Evolutionary conservation across 176 grass and related monocot species (phyloP).

Genomic region (Aegilops longissima): DNA sequence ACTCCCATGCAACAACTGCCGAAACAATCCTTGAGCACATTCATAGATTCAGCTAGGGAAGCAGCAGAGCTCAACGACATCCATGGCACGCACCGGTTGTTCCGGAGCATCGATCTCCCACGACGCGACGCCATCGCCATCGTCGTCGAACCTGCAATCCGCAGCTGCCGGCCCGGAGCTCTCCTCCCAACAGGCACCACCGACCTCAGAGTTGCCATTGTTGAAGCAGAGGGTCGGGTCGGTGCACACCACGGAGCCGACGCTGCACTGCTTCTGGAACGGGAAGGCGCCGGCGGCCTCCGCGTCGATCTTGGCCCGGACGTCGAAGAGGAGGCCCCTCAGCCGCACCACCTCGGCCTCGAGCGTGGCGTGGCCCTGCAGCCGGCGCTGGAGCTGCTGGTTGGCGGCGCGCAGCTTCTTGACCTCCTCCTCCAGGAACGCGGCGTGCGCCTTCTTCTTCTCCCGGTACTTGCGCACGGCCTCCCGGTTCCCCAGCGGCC

Average conservation of each 20-base stretch:
- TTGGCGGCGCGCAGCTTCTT: constrained; percentile 66
- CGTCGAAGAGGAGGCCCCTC: constrained; percentile 71
- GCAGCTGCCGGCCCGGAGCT: constrained; percentile 17
- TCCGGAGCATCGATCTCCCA: constrained; percentile 27
- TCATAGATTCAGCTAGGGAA: constrained; percentile 36
- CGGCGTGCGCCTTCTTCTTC: constrained; percentile 95
- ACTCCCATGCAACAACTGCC: not conserved
- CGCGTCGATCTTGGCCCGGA: constrained; percentile 70
- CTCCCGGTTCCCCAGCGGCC: constrained; percentile 64
- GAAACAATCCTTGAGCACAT: not conserved
- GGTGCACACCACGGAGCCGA: constrained; percentile 34
- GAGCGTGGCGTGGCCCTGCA: constrained; percentile 63
- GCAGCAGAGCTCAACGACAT: constrained; percentile 34
- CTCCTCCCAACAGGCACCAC: constrained; percentile 36
- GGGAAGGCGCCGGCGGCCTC: constrained; percentile 57
- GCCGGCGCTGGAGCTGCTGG: constrained; percentile 54
- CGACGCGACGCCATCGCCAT: not conserved
- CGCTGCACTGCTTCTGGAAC: constrained; percentile 50
- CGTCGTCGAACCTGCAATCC: constrained; percentile 11
- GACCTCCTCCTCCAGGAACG: constrained; percentile 86
- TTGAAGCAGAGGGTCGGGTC: constrained; percentile 34
- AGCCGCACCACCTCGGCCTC: constrained; percentile 76
- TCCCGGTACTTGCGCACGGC: constrained; percentile 95
- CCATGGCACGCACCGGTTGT: constrained; percentile 33
- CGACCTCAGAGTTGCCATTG: constrained; percentile 29